phyloP scores from a whole-genome alignment of 1,284 basidiomycete species.

The Malassezia yamatoensis region DNA sequence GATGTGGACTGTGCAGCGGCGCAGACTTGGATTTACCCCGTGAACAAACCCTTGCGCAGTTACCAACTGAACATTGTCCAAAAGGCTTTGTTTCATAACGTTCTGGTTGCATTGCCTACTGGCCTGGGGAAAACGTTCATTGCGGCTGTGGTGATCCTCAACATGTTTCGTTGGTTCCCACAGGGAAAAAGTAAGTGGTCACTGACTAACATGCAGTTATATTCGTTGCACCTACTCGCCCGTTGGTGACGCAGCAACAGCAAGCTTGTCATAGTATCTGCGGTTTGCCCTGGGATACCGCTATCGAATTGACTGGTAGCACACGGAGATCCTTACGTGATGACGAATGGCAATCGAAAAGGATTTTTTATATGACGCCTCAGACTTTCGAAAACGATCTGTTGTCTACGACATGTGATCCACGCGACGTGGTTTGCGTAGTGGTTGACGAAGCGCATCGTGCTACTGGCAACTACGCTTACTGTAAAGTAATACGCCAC shows the following conservation, averaged over 20 bases:
- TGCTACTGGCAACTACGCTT: slow-evolving; percentile 84
- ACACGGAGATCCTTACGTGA: slow-evolving; percentile 25
- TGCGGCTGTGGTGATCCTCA: slow-evolving; percentile 81
- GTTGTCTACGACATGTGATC: slow-evolving; percentile 62
- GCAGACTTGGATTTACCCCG: slow-evolving; percentile 82
- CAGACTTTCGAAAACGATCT: slow-evolving; percentile 91
- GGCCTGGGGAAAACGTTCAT: slow-evolving; percentile 98
- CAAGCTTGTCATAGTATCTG: slow-evolving; percentile 87
- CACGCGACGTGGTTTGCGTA: slow-evolving; percentile 65
- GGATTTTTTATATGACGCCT: slow-evolving; percentile 95
- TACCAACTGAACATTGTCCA: slow-evolving; percentile 93
- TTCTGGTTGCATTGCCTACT: slow-evolving; percentile 85
- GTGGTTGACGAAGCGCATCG: slow-evolving; percentile 93
- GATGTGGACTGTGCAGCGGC: slow-evolving; percentile 64
- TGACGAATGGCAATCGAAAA: slow-evolving; percentile 63
- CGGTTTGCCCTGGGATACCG: slow-evolving; percentile 79
- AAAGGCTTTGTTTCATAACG: slow-evolving; percentile 71
- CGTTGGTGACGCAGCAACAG: slow-evolving; percentile 75
- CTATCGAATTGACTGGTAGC: slow-evolving; percentile 72
- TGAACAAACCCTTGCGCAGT: slow-evolving; percentile 74
- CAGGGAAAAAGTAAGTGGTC: slow-evolving; percentile 48
- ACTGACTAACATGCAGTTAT: slow-evolving; percentile 67
- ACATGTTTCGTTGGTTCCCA: slow-evolving; percentile 44
- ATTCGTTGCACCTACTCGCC: slow-evolving; percentile 91
- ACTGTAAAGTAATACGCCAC: slow-evolving; percentile 75